phyloP scores from a whole-genome alignment of 78 protist species.

The Monocercomonoides exilis region DNA sequence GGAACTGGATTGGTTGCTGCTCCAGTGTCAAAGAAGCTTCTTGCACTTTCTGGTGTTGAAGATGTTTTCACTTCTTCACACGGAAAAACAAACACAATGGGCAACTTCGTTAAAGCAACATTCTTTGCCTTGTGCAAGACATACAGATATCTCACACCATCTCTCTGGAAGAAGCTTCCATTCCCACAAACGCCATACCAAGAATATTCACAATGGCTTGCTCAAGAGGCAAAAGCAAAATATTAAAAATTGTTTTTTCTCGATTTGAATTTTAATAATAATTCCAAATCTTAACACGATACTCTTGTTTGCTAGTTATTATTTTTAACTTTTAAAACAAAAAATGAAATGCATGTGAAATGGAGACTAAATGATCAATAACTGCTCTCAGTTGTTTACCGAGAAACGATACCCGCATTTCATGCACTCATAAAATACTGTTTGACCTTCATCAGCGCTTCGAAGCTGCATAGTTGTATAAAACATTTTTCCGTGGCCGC shows the following conservation, averaged over 20 bases:
- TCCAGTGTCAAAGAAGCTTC: constrained; percentile 86
- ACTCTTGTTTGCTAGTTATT: too few species aligned
- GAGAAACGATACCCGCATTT: background rate
- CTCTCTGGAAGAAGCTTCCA: constrained; percentile 79
- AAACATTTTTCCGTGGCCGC: background rate
- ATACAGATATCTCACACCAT: constrained; percentile 95
- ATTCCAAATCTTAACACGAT: too few species aligned
- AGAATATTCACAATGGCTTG: background rate
- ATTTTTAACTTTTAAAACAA: too few species aligned
- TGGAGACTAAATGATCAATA: background rate
- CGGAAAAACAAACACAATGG: constrained; percentile 94
- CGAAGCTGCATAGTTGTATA: background rate
- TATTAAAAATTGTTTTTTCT: too few species aligned
- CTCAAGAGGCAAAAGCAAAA: background rate
- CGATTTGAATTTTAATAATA: too few species aligned
- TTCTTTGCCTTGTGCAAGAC: constrained; percentile 82
- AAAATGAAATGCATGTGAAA: too few species aligned
- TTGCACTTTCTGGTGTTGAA: constrained; percentile 92
- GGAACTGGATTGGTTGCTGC: constrained; percentile 99
- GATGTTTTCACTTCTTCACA: constrained; percentile 92
- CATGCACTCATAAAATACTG: background rate
- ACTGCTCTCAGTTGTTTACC: background rate
- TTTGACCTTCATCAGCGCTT: background rate
- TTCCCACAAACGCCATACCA: constrained; percentile 66
- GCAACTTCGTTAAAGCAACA: constrained; percentile 95